Percentiles rank a stretch among this genome's conserved stretches.
phyloP scores from a whole-genome alignment of 768 basidiomycete genomes.

The Collybia sp. region DNA sequence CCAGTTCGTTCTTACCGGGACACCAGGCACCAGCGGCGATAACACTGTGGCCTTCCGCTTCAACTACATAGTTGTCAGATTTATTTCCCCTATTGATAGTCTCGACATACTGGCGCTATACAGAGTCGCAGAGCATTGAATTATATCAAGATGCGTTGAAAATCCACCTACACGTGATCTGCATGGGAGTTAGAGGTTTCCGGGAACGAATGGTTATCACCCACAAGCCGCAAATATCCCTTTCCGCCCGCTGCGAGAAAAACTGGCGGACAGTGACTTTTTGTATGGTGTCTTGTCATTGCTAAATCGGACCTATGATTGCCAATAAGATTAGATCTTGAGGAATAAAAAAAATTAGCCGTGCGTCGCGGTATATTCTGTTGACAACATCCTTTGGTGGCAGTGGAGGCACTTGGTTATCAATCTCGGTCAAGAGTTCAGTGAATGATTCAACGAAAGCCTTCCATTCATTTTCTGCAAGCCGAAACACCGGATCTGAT shows the following conservation, averaged over 20 bases:
- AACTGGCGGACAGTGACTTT: constrained; percentile 70
- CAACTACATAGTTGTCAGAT: constrained; percentile 35
- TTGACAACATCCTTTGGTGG: constrained; percentile 92
- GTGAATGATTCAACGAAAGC: constrained; percentile 75
- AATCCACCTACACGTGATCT: neutral
- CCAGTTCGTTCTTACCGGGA: constrained; percentile 75
- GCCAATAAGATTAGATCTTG: neutral
- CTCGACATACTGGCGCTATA: neutral
- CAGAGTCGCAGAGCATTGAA: neutral
- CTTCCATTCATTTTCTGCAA: constrained; percentile 87
- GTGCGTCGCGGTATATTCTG: constrained; percentile 87
- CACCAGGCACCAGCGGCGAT: constrained; percentile 82
- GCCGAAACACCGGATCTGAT: constrained; percentile 72
- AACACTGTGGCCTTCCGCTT: constrained; percentile 60
- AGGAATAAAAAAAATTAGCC: constrained; percentile 12
- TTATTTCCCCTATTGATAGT: neutral
- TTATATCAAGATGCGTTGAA: neutral
- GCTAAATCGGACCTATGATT: constrained; percentile 73
- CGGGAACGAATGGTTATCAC: constrained; percentile 19
- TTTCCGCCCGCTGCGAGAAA: constrained; percentile 87
- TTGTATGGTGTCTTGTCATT: constrained; percentile 98
- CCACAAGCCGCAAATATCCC: constrained; percentile 85
- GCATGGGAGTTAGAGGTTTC: neutral
- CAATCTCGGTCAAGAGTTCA: constrained; percentile 60
- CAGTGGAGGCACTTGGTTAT: constrained; percentile 80